Evolutionary conservation across 331 rosid genomes (phyloP).

Genomic region (Erythrophleum ivorense): DNA sequence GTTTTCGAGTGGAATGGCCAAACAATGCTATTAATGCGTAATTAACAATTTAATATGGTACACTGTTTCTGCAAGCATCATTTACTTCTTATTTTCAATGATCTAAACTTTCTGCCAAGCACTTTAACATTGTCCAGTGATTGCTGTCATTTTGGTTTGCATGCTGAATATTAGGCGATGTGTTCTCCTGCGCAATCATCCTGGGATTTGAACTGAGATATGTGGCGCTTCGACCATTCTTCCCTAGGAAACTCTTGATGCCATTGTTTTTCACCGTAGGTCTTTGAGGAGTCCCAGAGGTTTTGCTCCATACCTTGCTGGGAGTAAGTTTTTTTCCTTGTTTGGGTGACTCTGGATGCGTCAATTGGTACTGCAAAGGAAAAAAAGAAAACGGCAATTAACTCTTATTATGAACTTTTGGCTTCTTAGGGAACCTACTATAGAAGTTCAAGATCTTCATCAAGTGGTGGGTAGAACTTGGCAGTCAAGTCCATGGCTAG

Average conservation of each 20-base stretch:
- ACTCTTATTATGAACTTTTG: neutral
- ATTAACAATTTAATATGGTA: neutral
- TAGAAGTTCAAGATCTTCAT: neutral
- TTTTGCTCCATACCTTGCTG: slow-evolving; percentile 35
- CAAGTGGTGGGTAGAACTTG: neutral
- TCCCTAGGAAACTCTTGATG: slow-evolving; percentile 47
- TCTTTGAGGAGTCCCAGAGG: slow-evolving; percentile 43
- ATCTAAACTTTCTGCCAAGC: slow-evolving; percentile 7
- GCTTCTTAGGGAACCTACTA: neutral
- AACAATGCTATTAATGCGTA: neutral
- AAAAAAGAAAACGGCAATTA: slow-evolving; percentile 7
- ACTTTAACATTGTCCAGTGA: slow-evolving; percentile 6
- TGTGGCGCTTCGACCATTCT: slow-evolving; percentile 35
- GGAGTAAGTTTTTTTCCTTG: slow-evolving; percentile 40
- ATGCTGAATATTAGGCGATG: slow-evolving; percentile 68
- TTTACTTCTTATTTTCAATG: neutral
- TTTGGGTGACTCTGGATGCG: slow-evolving; percentile 48
- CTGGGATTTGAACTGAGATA: slow-evolving; percentile 46
- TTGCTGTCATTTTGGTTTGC: slow-evolving; percentile 25
- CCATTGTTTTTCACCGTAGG: slow-evolving; percentile 44
- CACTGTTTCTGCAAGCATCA: neutral
- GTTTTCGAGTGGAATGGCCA: neutral
- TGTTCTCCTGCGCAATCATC: slow-evolving; percentile 59
- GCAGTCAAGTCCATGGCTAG: too few relatives aligned
- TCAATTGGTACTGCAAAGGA: slow-evolving; percentile 44